Percentiles rank a stretch among this genome's conserved stretches.
Evolutionary conservation across 768 basidiomycete species (phyloP).

Genomic region (Tulasnella sp.): DNA sequence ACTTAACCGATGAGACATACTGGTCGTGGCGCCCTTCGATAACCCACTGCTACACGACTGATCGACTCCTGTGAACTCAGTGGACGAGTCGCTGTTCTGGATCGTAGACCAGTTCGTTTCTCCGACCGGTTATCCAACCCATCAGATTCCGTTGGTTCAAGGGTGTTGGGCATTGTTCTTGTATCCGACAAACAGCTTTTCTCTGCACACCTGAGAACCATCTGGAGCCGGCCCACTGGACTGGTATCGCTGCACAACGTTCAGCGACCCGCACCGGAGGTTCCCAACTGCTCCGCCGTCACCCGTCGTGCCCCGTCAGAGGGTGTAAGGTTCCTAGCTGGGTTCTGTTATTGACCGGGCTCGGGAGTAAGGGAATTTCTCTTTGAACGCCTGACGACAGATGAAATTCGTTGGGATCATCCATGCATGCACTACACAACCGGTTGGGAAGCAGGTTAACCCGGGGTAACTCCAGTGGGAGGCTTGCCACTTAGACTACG

Average conservation of each 20-base stretch:
- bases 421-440: slow-evolving; percentile 1
- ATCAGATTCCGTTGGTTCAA: background rate
- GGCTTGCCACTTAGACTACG: background rate
- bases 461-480: background rate
- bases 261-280: background rate
- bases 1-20: background rate
- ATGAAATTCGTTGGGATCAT: background rate
- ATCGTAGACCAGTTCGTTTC: background rate
- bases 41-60: background rate
- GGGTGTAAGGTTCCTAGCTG: background rate
- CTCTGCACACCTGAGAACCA: background rate
- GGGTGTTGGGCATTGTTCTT: background rate
- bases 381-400: background rate
- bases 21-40: background rate
- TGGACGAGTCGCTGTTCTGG: background rate
- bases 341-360: background rate
- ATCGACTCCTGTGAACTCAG: background rate
- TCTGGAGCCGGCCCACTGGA: background rate
- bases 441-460: background rate
- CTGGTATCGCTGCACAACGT: background rate
- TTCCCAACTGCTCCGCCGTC: background rate
- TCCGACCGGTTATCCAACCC: background rate
- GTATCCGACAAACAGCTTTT: background rate
- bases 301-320: background rate
- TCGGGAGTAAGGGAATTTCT: background rate